Evolutionary conservation across 345 rosid genomes (phyloP).

Genomic region (Gossypium ekmanianum): DNA sequence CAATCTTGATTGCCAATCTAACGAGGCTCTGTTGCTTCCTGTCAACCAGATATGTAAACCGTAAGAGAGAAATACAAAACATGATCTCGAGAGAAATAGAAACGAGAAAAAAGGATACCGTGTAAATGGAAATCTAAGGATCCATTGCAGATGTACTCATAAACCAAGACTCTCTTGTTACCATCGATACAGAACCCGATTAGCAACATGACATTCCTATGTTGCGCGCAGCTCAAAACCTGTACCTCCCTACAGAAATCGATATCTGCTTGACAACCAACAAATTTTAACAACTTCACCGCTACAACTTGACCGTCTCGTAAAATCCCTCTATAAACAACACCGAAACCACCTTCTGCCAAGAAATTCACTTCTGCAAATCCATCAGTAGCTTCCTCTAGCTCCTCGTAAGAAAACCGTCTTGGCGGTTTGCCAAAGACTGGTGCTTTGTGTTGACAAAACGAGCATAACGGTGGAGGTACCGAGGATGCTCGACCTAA

Average conservation of each 20-base stretch:
- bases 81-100: conserved; percentile 8
- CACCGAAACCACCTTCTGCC: conserved; percentile 63
- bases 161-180: conserved; percentile 52
- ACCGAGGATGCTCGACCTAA: conserved; percentile 49
- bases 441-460: conserved; percentile 70
- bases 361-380: conserved; percentile 57
- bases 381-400: conserved; percentile 57
- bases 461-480: conserved; percentile 73
- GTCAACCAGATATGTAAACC: conserved; percentile 19
- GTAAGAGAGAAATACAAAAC: background rate
- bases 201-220: conserved; percentile 65
- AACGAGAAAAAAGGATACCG: conserved; percentile 31
- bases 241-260: conserved; percentile 71
- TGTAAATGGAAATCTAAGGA: conserved; percentile 69
- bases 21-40: conserved; percentile 35
- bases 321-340: conserved; percentile 52
- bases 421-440: conserved; percentile 66
- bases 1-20: conserved; percentile 56
- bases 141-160: conserved; percentile 71
- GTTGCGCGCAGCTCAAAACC: conserved; percentile 73
- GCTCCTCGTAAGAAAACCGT: conserved; percentile 48
- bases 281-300: conserved; percentile 51
- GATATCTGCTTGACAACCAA: conserved; percentile 50
- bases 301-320: conserved; percentile 66
- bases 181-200: conserved; percentile 60